A percentile compares a stretch with the other conserved stretches of the same genome.
Evolutionary conservation across 208 protist species (phyloP).

Genomic region (Trypanosomatidae sp.): DNA sequence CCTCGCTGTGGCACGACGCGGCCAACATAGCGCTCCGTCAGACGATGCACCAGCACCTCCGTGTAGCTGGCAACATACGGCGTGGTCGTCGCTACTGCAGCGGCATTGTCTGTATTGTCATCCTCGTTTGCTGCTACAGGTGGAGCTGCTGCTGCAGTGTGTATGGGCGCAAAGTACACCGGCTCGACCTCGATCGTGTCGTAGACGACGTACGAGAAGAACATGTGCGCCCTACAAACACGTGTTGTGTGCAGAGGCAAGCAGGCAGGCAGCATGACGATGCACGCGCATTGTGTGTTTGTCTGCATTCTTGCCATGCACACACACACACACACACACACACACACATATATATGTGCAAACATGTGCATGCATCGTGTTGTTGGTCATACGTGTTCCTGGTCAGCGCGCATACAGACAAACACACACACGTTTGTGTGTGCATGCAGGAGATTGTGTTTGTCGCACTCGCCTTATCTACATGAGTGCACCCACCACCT

Average conservation of each 20-base stretch:
- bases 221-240: slow-evolving; percentile 12
- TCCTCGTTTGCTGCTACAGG: background rate
- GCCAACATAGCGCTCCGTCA: slow-evolving; percentile 78
- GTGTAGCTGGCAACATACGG: slow-evolving; percentile 17
- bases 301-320: background rate
- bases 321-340: background rate
- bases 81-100: background rate
- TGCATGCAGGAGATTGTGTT: no score
- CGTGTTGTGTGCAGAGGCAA: no score
- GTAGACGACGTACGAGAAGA: slow-evolving; percentile 45
- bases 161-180: slow-evolving; percentile 52
- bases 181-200: slow-evolving; percentile 72
- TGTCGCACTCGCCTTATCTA: no score
- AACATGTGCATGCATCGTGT: slow-evolving; percentile 4
- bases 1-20: slow-evolving; percentile 41
- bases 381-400: no score
- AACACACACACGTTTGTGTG: slow-evolving; percentile 5
- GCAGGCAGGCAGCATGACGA: no score
- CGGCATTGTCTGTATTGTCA: background rate
- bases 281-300: no score
- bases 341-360: slow-evolving; percentile 1
- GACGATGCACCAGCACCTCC: slow-evolving; percentile 48
- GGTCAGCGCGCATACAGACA: background rate
- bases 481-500: background rate
- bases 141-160: background rate